Evolutionary conservation across 768 basidiomycete genomes (phyloP), one percentile per base, ranked within the genome.

Genomic region (Termitomyces heimii): DNA sequence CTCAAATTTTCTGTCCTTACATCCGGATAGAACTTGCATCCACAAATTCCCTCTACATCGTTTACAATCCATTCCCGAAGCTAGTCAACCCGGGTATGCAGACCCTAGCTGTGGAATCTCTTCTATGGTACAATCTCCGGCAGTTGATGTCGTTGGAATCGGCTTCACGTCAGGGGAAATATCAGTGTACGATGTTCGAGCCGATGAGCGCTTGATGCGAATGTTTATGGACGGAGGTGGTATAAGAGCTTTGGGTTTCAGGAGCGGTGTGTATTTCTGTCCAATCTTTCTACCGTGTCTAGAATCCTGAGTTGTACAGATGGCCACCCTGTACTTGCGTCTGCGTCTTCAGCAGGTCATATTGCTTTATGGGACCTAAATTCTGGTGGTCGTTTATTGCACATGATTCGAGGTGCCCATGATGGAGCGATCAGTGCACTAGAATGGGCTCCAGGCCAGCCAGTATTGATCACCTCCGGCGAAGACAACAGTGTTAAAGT

Each of bases 401-500:
- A 97, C 67, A 83, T 94, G 66, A 73, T 95, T 39, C 82, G 88
- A 39, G 92, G 88, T 29, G 94, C 94, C 3, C 97, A 99, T 65
- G 93, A 97, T 58, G 86, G 89, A 18, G 81, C 86, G 2, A 82
- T 98, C 26, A 86, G 84, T 44, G 81, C 89, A 1, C 68, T 96
- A 5, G 87, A 96, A 67, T 99, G 95, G 94, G 82, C 98, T 7
- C 85, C 93, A 3, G 90, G 94, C 4, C 96, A 99, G 67, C 92
- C 94, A 8, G 72, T 99, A 13, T 74, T 99, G 47, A 80, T 98
- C 59, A 94, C 86, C 34, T 92, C 91, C 2, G 91, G 94, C 22
- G 90, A 89, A 60, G 97, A 98, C 67, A 99, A 99, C 69, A 91
- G 92, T 63, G 81, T 99, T 58, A 98, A 98, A 81, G 95, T 94